These are phyloP conservation scores for Acephala macrosclerotiorum DNA, from an alignment of 2,329 filamentous ascomycete genomes.

Conservation along the genomic window DNA sequence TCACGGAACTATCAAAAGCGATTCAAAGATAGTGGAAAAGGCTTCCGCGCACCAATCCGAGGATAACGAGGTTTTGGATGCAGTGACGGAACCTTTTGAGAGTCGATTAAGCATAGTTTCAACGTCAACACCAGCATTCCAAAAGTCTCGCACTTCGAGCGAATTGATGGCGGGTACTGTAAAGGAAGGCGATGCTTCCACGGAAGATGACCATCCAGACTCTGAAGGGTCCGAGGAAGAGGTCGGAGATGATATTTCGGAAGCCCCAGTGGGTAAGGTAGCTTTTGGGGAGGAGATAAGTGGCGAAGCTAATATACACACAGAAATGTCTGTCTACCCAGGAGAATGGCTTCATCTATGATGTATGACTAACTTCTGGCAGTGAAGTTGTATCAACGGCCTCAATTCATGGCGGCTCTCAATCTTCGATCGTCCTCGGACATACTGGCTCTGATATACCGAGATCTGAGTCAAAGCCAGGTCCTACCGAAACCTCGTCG, in stretches of 20 bases:
- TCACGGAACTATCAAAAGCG: background rate
- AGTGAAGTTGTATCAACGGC: background rate
- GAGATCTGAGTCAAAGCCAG: background rate
- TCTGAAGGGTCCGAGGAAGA: background rate
- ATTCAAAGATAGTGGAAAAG: background rate
- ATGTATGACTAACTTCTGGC: background rate
- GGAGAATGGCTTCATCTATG: background rate
- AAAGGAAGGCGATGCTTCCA: background rate
- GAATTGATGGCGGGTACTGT: background rate
- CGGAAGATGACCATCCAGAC: background rate
- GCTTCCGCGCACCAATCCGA: background rate
- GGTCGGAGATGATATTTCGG: background rate
- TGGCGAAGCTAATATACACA: background rate
- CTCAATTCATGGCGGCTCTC: background rate
- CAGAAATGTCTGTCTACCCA: background rate
- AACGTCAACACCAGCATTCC: background rate
- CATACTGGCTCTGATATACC: background rate
- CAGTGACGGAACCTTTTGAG: background rate
- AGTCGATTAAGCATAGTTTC: background rate
- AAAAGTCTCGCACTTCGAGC: background rate
- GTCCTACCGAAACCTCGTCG: background rate
- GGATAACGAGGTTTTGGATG: background rate
- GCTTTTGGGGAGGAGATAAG: background rate
- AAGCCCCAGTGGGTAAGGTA: background rate
- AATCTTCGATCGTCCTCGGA: background rate